Conservation (phyloP, 2,329 filamentous ascomycete genomes). For the Rosellinia necatrix region DNA sequence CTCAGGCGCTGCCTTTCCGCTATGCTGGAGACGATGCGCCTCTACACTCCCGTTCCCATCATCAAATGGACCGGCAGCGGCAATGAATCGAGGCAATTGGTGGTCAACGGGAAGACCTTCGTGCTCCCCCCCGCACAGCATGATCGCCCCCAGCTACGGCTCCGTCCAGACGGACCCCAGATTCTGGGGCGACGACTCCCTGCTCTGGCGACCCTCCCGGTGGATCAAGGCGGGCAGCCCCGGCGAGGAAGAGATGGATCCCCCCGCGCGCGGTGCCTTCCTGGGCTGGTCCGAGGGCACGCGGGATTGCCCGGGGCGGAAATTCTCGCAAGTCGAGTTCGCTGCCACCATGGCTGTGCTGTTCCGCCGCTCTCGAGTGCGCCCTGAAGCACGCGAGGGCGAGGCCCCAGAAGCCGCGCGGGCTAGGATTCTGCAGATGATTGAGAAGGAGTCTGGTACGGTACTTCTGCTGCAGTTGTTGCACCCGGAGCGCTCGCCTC, state of each 20-base stretch:
- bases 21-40: slow-evolving; percentile 11
- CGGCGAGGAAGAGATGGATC: slow-evolving; percentile 27
- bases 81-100: neutral
- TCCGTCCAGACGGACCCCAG: slow-evolving; percentile 31
- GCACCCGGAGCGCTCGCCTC: slow-evolving; percentile 21
- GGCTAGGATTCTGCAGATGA: neutral
- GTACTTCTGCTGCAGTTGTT: slow-evolving; percentile 22
- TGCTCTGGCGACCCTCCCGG: slow-evolving; percentile 31
- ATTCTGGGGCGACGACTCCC: slow-evolving; percentile 30
- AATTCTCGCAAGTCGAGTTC: slow-evolving; percentile 42
- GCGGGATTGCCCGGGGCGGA: slow-evolving; percentile 38
- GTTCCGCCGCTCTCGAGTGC: slow-evolving; percentile 11
- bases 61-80: slow-evolving; percentile 6
- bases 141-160: slow-evolving; percentile 25
- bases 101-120: neutral
- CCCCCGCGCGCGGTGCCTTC: slow-evolving; percentile 26
- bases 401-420: neutral
- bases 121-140: slow-evolving; percentile 1
- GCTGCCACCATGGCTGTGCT: slow-evolving; percentile 31
- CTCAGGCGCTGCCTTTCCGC: slow-evolving; percentile 12
- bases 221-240: neutral
- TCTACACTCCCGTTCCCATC: slow-evolving; percentile 12
- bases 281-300: slow-evolving; percentile 39
- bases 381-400: neutral
- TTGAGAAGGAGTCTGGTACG: slow-evolving; percentile 17